Conservation (phyloP, 805 yeast species). For the Kodamaea fukazawae region DNA sequence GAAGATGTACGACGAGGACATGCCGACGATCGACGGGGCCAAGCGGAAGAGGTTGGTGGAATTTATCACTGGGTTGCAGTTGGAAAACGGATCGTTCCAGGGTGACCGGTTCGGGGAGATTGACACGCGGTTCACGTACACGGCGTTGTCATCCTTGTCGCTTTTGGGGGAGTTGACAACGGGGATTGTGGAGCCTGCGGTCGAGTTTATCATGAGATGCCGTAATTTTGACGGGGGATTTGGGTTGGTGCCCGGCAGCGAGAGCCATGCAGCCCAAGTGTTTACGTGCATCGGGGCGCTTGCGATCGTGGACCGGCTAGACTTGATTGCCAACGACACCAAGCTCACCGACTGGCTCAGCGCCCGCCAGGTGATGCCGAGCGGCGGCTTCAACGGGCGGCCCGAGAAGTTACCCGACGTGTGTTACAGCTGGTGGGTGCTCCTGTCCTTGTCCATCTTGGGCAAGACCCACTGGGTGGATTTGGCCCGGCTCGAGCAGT, state of each 20-base stretch:
- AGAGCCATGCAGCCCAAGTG: constrained; percentile 89
- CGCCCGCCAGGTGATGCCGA: constrained; percentile 74
- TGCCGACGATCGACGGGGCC: constrained; percentile 40
- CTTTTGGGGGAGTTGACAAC: constrained; percentile 63
- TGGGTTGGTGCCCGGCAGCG: constrained; percentile 93
- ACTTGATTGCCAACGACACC: constrained; percentile 42
- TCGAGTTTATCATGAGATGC: constrained; percentile 62
- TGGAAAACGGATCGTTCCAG: constrained; percentile 68
- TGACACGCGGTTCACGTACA: constrained; percentile 88
- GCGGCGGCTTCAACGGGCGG: constrained; percentile 94
- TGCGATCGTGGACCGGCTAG: constrained; percentile 61
- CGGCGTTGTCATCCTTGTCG: constrained; percentile 70
- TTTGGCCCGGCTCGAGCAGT: constrained; percentile 53
- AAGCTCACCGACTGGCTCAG: constrained; percentile 80
- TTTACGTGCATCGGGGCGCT: constrained; percentile 83
- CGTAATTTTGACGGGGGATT: constrained; percentile 94
- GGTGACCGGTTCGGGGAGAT: constrained; percentile 93
- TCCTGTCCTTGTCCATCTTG: constrained; percentile 69
- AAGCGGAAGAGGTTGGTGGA: constrained; percentile 32
- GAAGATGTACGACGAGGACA: constrained; percentile 53
- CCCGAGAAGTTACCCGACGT: constrained; percentile 96
- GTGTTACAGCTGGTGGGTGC: constrained; percentile 98
- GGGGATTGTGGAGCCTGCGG: constrained; percentile 58
- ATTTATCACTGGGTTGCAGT: constrained; percentile 45
- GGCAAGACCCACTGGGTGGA: constrained; percentile 77